Evolutionary conservation across 768 basidiomycete genomes (phyloP), one percentile per base, ranked within the genome.

Genomic region (Tricholoma terreum): DNA sequence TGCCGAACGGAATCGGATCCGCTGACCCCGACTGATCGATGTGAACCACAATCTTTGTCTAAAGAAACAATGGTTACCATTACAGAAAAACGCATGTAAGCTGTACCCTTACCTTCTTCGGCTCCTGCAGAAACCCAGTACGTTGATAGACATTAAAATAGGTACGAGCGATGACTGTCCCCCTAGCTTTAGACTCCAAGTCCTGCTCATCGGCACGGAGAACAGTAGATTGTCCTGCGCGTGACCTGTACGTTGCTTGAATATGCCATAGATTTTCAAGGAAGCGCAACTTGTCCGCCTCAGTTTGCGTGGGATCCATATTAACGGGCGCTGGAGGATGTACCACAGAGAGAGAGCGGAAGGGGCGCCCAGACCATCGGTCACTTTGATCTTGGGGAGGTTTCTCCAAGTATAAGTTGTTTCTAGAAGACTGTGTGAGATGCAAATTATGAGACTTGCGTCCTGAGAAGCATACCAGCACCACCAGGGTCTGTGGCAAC

Each of bases 91-190:
- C 21, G 60, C n/a, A 24, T 33, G 48, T 42, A 14, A 19, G 17
- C 17, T 36, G 45, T 57, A 56, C 15, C 61, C 71, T 50, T 50
- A 92, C 94, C 83, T 95, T 95, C 72, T 84, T 89, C 3, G 74
- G 73, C 65, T 93, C 89, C 64, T 85, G 83, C 9, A 94, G 73
- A 67, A 90, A 94, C 3, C 86, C 86, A 10, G 84, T 88, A 40
- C 90, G 78, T 63, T 91, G 86, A 68, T 94, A 96, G 15, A 96
- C 82, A 65, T 95, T 94, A 74, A 86, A 95, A 69, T 88, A 96
- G n/a, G 91, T 86, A 57, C 85, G 81, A 14, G 92, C 92, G 51
- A 81, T 66, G 9, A 87, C 90, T 27, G 77, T 72, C 59, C 78
- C 81, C 10, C 86, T 85, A 45, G 76, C 75, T 56, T 81, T 80